A percentile compares a stretch with the other conserved stretches of the same genome.
Evolutionary conservation across 2,329 filamentous ascomycete genomes (phyloP).

Genomic region (Aspergillus novofumigatus): DNA sequence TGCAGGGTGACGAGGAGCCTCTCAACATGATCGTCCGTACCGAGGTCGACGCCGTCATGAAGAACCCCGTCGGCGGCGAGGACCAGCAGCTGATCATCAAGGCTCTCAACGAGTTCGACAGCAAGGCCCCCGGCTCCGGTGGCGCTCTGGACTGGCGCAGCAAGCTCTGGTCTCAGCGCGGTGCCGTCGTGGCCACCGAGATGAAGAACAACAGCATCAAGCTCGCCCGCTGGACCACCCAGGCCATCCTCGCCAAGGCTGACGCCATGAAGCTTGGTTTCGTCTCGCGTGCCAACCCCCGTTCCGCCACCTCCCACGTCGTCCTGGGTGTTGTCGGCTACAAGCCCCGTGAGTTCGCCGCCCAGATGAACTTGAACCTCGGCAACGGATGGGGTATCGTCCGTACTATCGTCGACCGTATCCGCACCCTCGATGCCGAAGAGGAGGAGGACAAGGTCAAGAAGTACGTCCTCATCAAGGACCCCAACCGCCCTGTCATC

Average conservation of each 20-base stretch:
- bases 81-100: constrained; percentile 91
- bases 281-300: constrained; percentile 89
- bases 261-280: constrained; percentile 99
- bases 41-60: constrained; percentile 91
- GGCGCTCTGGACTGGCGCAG: constrained; percentile 95
- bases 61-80: constrained; percentile 87
- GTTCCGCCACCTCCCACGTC: constrained; percentile 88
- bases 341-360: constrained; percentile 95
- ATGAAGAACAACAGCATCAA: constrained; percentile 99
- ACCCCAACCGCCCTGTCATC: constrained; percentile 95
- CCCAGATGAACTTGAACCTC: constrained; percentile 96
- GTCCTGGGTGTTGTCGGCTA: constrained; percentile 93
- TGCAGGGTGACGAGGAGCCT: constrained; percentile 86
- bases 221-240: constrained; percentile 93
- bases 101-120: constrained; percentile 98
- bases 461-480: constrained; percentile 62
- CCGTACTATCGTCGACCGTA: constrained; percentile 91
- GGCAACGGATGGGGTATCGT: constrained; percentile 99
- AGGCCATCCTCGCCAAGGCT: constrained; percentile 94
- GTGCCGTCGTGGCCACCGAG: constrained; percentile 95
- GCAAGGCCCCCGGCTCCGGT: constrained; percentile 91
- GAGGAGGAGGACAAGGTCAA: constrained; percentile 41
- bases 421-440: constrained; percentile 38
- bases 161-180: constrained; percentile 89
- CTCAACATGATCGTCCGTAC: constrained; percentile 90